Evolutionary conservation across 768 basidiomycete species (phyloP), one percentile per base, ranked within the genome.

Genomic region (Boletus barrowsii): DNA sequence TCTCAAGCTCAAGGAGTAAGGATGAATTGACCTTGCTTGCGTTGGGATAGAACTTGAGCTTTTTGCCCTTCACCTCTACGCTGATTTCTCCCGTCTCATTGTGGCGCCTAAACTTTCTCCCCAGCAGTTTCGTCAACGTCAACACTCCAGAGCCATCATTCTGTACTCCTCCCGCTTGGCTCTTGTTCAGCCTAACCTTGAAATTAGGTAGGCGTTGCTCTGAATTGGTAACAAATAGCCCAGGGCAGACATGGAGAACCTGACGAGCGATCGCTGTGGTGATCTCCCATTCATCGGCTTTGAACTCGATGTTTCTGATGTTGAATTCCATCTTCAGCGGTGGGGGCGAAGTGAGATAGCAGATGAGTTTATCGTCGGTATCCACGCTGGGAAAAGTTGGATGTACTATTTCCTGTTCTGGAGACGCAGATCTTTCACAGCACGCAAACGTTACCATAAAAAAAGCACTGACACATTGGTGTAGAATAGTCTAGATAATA

Each of bases 91-190:
- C 65, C 37, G 73, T 63, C 32, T 65, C 47, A 10, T 81, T 67
- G 66, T 78, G 76, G 4, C 62, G 66, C 42, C 83, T 54, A 42
- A 91, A 81, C 55, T 71, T 79, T 4, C 51, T 49, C 4, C 79
- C 84, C 29, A 80, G 30, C 8, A 11, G 3, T 37, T 47, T 62
- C 14, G 65, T 58, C 40, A 70, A 62, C 2, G 71, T 57, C 22
- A 80, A 60, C 13, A 47, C 59, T 9, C 79, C 80, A 1, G 65
- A 72, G 1, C 87, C 86, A 59, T 82, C 72, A 65, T 90, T 88
- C 10, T 79, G 72, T 15, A 81, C 73, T 4, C 81, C 81, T 18
- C 81, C 80, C 0, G 73, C 72, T 49, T 69, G 69, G 56, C 76
- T 77, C 49, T 70, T 62, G 47, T 83, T 78, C n/a, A 90, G 72